These are phyloP conservation scores for Flaveria ramosissima DNA, from an alignment of 129 eudicot species.

Conservation along the genomic window DNA sequence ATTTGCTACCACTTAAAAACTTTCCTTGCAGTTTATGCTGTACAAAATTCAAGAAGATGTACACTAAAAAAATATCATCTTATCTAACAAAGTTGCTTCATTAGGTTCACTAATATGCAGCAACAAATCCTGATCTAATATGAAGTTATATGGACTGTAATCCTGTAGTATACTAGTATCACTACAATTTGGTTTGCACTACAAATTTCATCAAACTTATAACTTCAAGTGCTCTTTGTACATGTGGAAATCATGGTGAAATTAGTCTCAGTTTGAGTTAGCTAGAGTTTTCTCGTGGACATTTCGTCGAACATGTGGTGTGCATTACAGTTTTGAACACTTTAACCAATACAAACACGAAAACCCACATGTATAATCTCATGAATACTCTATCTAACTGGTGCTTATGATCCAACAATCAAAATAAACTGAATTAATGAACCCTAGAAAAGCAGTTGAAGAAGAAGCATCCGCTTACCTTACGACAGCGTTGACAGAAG, in stretches of 20 bases:
- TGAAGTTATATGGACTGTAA: not conserved
- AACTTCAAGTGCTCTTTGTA: not conserved
- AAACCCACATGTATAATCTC: not conserved
- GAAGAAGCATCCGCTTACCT: not conserved
- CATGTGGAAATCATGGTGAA: not conserved
- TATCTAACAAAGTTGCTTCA: not conserved
- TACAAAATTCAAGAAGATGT: no score
- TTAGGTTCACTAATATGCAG: not conserved
- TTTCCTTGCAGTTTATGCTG: no score
- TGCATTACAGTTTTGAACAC: constrained; percentile 11
- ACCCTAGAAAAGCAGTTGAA: constrained; percentile 21
- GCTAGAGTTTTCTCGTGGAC: constrained; percentile 1
- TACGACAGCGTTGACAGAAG: not conserved
- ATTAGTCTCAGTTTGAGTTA: no score
- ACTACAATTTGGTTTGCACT: not conserved
- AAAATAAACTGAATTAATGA: not conserved
- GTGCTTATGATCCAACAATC: not conserved
- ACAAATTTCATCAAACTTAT: constrained; percentile 4
- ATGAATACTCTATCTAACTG: not conserved
- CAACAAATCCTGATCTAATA: not conserved
- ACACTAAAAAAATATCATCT: no score
- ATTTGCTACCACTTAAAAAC: constrained; percentile 6
- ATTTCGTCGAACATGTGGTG: constrained; percentile 22
- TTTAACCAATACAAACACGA: not conserved
- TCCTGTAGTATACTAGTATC: not conserved